phyloP scores from a whole-genome alignment of 257 asterid genomes.

The Ilex aquifolium region DNA sequence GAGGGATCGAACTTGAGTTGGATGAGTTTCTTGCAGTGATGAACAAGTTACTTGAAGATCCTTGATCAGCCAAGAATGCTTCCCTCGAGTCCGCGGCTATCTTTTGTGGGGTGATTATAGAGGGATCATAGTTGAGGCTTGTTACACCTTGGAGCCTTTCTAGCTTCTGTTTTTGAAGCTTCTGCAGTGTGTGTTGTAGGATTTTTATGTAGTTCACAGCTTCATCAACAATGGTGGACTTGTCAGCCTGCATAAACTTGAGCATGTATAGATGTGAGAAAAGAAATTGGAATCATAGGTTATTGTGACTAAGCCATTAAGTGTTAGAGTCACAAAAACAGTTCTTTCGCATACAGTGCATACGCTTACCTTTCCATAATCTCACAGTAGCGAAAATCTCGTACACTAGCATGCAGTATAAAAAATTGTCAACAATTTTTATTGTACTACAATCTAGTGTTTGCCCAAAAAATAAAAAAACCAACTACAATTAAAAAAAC shows the following conservation, averaged over 20 bases:
- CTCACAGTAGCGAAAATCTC: too few relatives aligned
- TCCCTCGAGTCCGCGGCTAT: constrained; percentile 32
- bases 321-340: too few relatives aligned
- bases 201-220: constrained; percentile 44
- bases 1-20: constrained; percentile 17
- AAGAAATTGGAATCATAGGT: too few relatives aligned
- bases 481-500: too few relatives aligned
- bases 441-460: too few relatives aligned
- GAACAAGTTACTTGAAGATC: constrained; percentile 17
- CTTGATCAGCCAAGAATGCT: constrained; percentile 44
- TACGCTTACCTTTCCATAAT: too few relatives aligned
- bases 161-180: constrained; percentile 43
- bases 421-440: too few relatives aligned
- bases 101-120: constrained; percentile 8
- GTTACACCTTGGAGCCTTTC: constrained; percentile 29
- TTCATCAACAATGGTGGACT: constrained; percentile 69
- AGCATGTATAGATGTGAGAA: too few relatives aligned
- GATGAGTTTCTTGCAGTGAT: constrained; percentile 6
- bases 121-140: constrained; percentile 6
- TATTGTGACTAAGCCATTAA: too few relatives aligned
- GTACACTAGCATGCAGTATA: too few relatives aligned
- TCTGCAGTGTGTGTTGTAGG: constrained; percentile 27
- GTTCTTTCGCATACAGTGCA: too few relatives aligned
- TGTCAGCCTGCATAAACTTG: constrained; percentile 50
- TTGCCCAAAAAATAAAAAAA: too few relatives aligned